phyloP scores from a whole-genome alignment of 176 grass and related monocot species.

The Musa beccarii region DNA sequence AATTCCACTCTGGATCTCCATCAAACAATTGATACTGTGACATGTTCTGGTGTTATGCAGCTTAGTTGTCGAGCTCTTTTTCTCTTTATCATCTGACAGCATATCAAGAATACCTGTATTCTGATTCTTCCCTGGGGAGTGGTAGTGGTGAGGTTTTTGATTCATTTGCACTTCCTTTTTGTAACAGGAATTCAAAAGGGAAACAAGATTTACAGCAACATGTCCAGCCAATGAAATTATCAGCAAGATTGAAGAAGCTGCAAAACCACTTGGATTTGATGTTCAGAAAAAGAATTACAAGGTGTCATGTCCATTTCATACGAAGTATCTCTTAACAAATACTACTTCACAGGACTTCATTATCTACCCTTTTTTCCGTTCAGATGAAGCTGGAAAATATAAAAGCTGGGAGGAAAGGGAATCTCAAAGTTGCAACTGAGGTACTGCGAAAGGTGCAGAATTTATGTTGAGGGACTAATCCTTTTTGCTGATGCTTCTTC shows the following conservation, averaged over 20 bases:
- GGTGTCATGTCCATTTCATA: slow-evolving; percentile 18
- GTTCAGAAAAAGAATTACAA: slow-evolving; percentile 98
- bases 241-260: slow-evolving; percentile 86
- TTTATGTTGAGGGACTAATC: not conserved
- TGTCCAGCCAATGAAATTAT: slow-evolving; percentile 85
- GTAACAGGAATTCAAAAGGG: slow-evolving; percentile 81
- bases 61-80: too few relatives aligned
- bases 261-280: slow-evolving; percentile 92
- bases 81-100: too few relatives aligned
- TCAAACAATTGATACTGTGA: too few relatives aligned
- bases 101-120: not conserved
- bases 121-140: not conserved
- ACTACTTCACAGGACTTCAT: not conserved
- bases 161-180: slow-evolving; percentile 18
- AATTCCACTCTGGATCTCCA: too few relatives aligned
- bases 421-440: slow-evolving; percentile 98
- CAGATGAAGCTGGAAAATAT: slow-evolving; percentile 88
- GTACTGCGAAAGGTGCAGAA: slow-evolving; percentile 26
- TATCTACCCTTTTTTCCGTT: slow-evolving; percentile 3
- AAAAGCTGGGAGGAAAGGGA: slow-evolving; percentile 96
- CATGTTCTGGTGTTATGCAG: too few relatives aligned
- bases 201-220: slow-evolving; percentile 90
- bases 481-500: slow-evolving; percentile 9
- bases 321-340: not conserved
- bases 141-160: not conserved